A percentile compares a stretch with the other conserved stretches of the same genome.
phyloP scores from a whole-genome alignment of 352 stramenopile species.

The Phytophthora sojae region DNA sequence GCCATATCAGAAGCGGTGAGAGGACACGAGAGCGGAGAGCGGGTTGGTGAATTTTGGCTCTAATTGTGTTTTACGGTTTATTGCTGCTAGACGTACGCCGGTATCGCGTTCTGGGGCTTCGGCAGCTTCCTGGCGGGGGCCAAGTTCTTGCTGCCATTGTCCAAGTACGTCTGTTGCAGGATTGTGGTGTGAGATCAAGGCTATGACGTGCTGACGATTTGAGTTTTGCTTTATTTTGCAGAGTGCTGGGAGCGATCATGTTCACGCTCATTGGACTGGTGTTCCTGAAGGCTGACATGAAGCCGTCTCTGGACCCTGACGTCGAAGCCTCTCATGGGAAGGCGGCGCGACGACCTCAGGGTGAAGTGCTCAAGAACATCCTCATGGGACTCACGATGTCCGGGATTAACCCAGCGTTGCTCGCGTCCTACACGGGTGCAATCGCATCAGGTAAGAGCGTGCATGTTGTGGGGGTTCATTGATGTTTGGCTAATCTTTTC shows the following conservation, averaged over 20 bases:
- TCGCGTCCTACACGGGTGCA: constrained; percentile 88
- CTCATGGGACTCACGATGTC: constrained; percentile 90
- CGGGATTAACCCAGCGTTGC: constrained; percentile 84
- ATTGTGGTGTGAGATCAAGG: not conserved
- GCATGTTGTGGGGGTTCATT: not conserved
- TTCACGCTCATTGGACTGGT: constrained; percentile 84
- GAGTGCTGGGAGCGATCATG: constrained; percentile 87
- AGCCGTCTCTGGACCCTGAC: constrained; percentile 75
- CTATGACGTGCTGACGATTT: constrained; percentile 5
- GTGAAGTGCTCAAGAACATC: constrained; percentile 83
- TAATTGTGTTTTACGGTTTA: not conserved
- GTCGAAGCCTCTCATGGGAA: constrained; percentile 58
- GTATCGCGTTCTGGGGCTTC: constrained; percentile 91
- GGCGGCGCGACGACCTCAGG: constrained; percentile 53
- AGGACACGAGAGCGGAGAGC: not conserved
- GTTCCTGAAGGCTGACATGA: constrained; percentile 85
- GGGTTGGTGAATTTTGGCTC: not conserved
- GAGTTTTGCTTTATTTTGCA: constrained; percentile 15
- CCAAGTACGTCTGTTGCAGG: constrained; percentile 66
- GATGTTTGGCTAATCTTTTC: not conserved
- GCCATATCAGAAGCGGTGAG: constrained; percentile 85
- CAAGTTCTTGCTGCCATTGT: constrained; percentile 84
- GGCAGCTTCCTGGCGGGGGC: constrained; percentile 86
- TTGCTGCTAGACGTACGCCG: constrained; percentile 76
- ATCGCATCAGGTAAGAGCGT: constrained; percentile 79